These are phyloP conservation scores for Scedosporium minutisporum DNA, from an alignment of 2,329 filamentous ascomycete genomes.

Conservation along the genomic window DNA sequence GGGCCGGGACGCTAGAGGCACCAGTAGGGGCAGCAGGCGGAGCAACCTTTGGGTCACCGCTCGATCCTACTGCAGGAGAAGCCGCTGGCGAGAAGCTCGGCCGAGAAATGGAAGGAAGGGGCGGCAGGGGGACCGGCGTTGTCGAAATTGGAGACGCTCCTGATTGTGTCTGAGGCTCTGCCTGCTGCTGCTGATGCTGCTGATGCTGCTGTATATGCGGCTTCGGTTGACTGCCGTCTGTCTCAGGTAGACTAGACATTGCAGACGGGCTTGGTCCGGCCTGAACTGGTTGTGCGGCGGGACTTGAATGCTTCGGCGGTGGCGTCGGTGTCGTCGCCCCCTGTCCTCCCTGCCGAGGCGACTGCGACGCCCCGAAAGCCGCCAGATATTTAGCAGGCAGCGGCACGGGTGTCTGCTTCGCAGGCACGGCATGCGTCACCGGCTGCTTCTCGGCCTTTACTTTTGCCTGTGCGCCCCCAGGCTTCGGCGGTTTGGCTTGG, in stretches of 20 bases:
- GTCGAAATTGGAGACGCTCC: slow-evolving; percentile 13
- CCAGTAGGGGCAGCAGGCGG: background rate
- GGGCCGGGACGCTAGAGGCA: background rate
- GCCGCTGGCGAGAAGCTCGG: background rate
- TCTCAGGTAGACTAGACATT: no score
- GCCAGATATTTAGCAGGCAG: slow-evolving; percentile 28
- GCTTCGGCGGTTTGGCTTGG: background rate
- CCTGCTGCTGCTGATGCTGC: background rate
- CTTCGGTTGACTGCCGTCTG: background rate
- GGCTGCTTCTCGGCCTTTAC: background rate
- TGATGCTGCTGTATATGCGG: background rate
- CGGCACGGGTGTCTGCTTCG: slow-evolving; percentile 34
- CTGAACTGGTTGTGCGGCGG: no score
- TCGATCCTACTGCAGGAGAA: background rate
- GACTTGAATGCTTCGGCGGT: background rate
- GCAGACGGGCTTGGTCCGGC: no score
- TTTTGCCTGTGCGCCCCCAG: background rate
- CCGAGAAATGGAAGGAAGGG: background rate
- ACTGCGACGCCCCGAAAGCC: background rate
- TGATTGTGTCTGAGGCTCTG: background rate
- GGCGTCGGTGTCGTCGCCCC: background rate
- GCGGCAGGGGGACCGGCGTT: slow-evolving; percentile 23
- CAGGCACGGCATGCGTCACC: slow-evolving; percentile 13
- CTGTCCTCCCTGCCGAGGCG: background rate
- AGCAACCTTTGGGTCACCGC: background rate